Evolutionary conservation across 306 rosid genomes (phyloP), one percentile per base, ranked within the genome.

Genomic region (Vigna trinervia): DNA sequence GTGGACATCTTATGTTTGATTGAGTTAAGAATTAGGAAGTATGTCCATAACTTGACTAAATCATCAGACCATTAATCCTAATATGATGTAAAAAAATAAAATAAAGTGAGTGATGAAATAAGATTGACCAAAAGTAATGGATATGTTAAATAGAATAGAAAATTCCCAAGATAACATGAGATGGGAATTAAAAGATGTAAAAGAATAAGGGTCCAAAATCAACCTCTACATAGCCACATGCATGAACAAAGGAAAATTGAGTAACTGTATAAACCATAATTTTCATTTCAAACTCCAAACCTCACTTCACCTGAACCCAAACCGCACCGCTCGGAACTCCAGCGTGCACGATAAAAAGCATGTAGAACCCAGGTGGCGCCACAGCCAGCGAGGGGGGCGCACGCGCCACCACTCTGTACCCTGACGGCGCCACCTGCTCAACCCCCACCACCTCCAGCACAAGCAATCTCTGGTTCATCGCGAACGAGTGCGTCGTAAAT

Each of bases 361-460:
- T 84, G 41, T 90, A 89, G 47, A 73, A 87, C 2, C 97, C 96
- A 12, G 94, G 94, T 71, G 96, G 96, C 5, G 96, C 94, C 82
- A 89, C 86, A 0, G 84, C 66, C n/a, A 74, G 14, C 0, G 80
- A 73, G 1, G 63, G 78, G 9, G 96, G 94, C 64, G 90, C 96
- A 20, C 57, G 77, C 0, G 82, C 84, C 32, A 88, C 84, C 2
- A 86, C 85, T 76, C 73, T 87, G 57, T 83, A 87, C 53, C 61
- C 69, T 3, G 13, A 54, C 28, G 14, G 13, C 28, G 77, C 83
- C 80, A 88, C 26, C 26, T 8, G 32, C 65, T 57, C 38, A 14
- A 87, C n/a, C 19, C 9, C 51, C 0, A n/a, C 41, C 8, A 85
- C 79, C 0, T 76, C 87, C 64, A 91, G 50, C 76, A 85, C 50